These are phyloP conservation scores for Nakazawaea molendinolei DNA, from an alignment of 805 yeast species.

Conservation along the genomic window DNA sequence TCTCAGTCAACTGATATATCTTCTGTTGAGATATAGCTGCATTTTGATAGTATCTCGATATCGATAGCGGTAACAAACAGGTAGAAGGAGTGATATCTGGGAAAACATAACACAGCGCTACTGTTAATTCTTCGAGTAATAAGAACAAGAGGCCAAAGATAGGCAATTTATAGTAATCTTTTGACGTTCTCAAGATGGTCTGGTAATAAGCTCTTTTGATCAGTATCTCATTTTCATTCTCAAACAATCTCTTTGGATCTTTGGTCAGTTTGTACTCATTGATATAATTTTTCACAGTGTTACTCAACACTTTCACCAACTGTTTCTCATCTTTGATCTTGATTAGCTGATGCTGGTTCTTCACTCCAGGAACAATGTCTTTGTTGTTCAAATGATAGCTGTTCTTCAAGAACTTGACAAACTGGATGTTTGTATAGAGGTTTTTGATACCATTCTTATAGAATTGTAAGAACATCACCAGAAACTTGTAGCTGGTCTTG, in stretches of 20 bases:
- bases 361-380: slow-evolving; percentile 20
- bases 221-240: slow-evolving; percentile 11
- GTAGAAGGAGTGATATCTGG: slow-evolving; percentile 60
- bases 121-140: slow-evolving; percentile 52
- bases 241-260: slow-evolving; percentile 10
- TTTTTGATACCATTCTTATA: slow-evolving; percentile 53
- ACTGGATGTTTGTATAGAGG: slow-evolving; percentile 41
- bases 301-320: slow-evolving; percentile 21
- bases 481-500: slow-evolving; percentile 15
- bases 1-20: slow-evolving; percentile 13
- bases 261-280: slow-evolving; percentile 12
- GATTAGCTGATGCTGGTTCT: slow-evolving; percentile 16
- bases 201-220: slow-evolving; percentile 40
- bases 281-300: slow-evolving; percentile 18
- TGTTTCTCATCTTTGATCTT: slow-evolving; percentile 14
- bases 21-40: slow-evolving; percentile 17
- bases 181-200: slow-evolving; percentile 40
- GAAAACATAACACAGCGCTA: slow-evolving; percentile 40
- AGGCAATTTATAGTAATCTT: slow-evolving; percentile 49
- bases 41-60: slow-evolving; percentile 32
- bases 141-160: slow-evolving; percentile 47
- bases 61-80: slow-evolving; percentile 45
- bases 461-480: slow-evolving; percentile 31
- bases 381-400: slow-evolving; percentile 23
- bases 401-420: slow-evolving; percentile 21